Percentiles rank a stretch among this genome's conserved stretches.
These are phyloP conservation scores for Elaphomyces granulatus DNA, from an alignment of 495 filamentous ascomycete species.

Conservation along the genomic window DNA sequence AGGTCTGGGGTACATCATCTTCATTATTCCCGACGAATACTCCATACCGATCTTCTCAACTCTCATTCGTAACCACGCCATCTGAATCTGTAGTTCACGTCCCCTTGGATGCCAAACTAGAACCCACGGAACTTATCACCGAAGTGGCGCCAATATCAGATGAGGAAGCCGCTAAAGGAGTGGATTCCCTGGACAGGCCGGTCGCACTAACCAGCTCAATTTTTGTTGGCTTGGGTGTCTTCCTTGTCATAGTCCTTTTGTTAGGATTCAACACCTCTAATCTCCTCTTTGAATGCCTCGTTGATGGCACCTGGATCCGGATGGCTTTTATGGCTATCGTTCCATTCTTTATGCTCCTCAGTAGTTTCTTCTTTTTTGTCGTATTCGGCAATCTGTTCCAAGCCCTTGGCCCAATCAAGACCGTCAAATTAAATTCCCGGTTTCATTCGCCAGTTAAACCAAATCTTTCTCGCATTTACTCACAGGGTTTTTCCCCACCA, in stretches of 20 bases:
- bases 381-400: slow-evolving; percentile 10
- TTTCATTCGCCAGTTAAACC: slow-evolving; percentile 10
- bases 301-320: slow-evolving; percentile 15
- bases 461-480: slow-evolving; percentile 5
- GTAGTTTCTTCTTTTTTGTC: slow-evolving; percentile 13
- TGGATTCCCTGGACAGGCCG: slow-evolving; percentile 3
- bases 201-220: slow-evolving; percentile 11
- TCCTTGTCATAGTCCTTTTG: slow-evolving; percentile 4
- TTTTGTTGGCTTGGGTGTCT: slow-evolving; percentile 16
- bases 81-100: slow-evolving; percentile 2
- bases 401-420: slow-evolving; percentile 7
- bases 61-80: slow-evolving; percentile 2
- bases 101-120: neutral
- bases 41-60: neutral
- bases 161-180: slow-evolving; percentile 3
- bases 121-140: neutral
- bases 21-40: slow-evolving; percentile 1
- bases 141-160: neutral
- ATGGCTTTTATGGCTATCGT: slow-evolving; percentile 20
- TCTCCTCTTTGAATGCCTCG: slow-evolving; percentile 14
- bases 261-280: slow-evolving; percentile 7
- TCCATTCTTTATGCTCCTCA: slow-evolving; percentile 18
- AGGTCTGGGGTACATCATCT: slow-evolving; percentile 6
- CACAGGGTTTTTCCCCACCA: slow-evolving; percentile 6
- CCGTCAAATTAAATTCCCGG: slow-evolving; percentile 7